phyloP scores from a whole-genome alignment of 1,284 basidiomycete species.

The Apiotrichum mycotoxinovorans region DNA sequence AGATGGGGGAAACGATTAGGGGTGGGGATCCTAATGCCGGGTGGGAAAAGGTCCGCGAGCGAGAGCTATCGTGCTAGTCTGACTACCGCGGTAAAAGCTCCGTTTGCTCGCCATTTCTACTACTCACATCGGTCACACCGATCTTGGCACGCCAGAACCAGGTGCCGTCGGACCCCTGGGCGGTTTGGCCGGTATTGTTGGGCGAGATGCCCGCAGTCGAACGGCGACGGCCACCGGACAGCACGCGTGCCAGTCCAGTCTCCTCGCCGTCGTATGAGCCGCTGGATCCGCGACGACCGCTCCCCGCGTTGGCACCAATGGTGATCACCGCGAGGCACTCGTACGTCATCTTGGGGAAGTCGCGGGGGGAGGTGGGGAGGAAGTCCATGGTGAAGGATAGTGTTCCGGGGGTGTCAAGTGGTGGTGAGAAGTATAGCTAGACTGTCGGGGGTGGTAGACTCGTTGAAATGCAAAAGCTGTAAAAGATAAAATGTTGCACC shows the following conservation, averaged over 20 bases:
- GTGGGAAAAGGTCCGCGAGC: too few relatives aligned
- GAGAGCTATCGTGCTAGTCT: too few relatives aligned
- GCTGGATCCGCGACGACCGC: constrained; percentile 29
- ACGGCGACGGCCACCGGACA: constrained; percentile 26
- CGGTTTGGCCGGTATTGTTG: constrained; percentile 17
- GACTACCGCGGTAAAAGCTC: too few relatives aligned
- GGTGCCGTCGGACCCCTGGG: constrained; percentile 27
- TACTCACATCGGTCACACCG: constrained; percentile 39
- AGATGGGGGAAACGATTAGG: too few relatives aligned
- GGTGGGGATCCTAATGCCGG: too few relatives aligned
- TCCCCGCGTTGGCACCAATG: constrained; percentile 15
- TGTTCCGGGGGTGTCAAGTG: background rate
- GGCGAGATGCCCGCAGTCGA: background rate
- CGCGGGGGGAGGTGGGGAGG: constrained; percentile 15
- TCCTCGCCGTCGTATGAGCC: constrained; percentile 21
- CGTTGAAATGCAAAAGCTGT: background rate
- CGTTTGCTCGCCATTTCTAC: too few relatives aligned
- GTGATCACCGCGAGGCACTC: constrained; percentile 41
- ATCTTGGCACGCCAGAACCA: constrained; percentile 47
- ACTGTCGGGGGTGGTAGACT: background rate
- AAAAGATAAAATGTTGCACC: too few relatives aligned
- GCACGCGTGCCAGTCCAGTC: constrained; percentile 32
- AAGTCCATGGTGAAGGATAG: constrained; percentile 34
- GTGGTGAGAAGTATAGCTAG: background rate
- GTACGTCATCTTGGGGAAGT: constrained; percentile 35